phyloP scores from a whole-genome alignment of 2,329 filamentous ascomycete genomes.

The Coniochaeta pulveracea region DNA sequence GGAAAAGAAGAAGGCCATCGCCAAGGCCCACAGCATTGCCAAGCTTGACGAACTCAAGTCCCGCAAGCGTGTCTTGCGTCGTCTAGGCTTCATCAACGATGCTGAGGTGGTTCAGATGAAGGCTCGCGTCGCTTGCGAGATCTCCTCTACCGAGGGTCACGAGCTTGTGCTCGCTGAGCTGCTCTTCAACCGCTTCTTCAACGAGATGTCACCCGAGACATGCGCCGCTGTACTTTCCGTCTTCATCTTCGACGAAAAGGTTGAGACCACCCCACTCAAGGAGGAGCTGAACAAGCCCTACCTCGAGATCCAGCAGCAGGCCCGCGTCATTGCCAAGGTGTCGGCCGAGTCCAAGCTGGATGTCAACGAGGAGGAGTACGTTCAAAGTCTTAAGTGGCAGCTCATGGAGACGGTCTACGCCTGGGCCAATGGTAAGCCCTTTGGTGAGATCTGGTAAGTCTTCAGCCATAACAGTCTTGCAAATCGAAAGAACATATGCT shows the following conservation, averaged over 20 bases:
- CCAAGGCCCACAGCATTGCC: constrained; percentile 73
- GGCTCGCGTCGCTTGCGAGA: constrained; percentile 93
- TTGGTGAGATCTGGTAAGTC: constrained; percentile 88
- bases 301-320: constrained; percentile 77
- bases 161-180: constrained; percentile 88
- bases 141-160: constrained; percentile 81
- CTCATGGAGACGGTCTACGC: constrained; percentile 93
- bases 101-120: constrained; percentile 93
- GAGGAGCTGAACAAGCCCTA: constrained; percentile 82
- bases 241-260: constrained; percentile 97
- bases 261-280: constrained; percentile 63
- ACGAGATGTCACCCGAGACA: constrained; percentile 80
- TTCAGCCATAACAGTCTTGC: not conserved
- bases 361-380: constrained; percentile 91
- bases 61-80: constrained; percentile 86
- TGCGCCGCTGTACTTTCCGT: constrained; percentile 79
- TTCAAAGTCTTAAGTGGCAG: constrained; percentile 81
- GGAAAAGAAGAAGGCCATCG: constrained; percentile 75
- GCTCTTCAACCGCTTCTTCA: constrained; percentile 96
- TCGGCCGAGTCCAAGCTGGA: constrained; percentile 89
- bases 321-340: constrained; percentile 81
- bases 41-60: constrained; percentile 95
- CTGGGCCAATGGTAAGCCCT: constrained; percentile 84
- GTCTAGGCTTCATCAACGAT: constrained; percentile 92
- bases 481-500: not conserved